Evolutionary conservation across 345 rosid species (phyloP), one percentile per base, ranked within the genome.

Genomic region (Gossypium longicalyx): DNA sequence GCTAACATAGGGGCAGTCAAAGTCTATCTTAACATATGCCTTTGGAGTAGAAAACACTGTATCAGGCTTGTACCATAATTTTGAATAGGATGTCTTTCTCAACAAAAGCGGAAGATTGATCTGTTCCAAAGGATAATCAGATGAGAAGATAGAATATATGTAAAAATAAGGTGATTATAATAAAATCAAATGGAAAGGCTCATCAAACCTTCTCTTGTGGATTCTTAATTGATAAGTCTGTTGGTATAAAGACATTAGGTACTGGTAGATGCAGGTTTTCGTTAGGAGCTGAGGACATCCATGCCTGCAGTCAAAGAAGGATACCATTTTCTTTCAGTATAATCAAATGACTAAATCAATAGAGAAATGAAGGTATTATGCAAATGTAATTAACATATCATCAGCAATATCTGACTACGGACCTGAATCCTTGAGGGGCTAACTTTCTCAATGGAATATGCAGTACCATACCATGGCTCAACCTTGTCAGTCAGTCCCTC

Each of bases 401-500:
- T 27, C 41, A 22, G 12, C 17, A 59, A 63, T 53, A 82, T 72
- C 72, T 15, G 72, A 62, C 23, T 52, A 63, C 78, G 38, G 71
- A 92, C 98, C 98, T 94, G 82, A 79, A 94, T 88, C 61, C 72
- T 72, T 59, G 87, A 77, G 75, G 79, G 77, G 2, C 76, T 80
- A 77, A 92, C 82, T 82, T 83, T 86, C 84, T 89, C 94, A 58
- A 89, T 67, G 67, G 89, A 85, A 81, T 92, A 90, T 69, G 93
- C 84, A 60, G 98, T 94, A 76, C 87, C 87, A 85, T 94, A 94
- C 97, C 97, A 94, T 34, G 97, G 98, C 84, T 94, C 97, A 52
- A 72, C 84, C 91, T 75, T 86, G 71, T 87, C 85, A 64, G 95
- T 88, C 52, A 78, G 80, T 70, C 91, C 97, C 83, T 92, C 97